Evolutionary conservation across 768 basidiomycete genomes (phyloP).

Genomic region (Boletus barrowsii): DNA sequence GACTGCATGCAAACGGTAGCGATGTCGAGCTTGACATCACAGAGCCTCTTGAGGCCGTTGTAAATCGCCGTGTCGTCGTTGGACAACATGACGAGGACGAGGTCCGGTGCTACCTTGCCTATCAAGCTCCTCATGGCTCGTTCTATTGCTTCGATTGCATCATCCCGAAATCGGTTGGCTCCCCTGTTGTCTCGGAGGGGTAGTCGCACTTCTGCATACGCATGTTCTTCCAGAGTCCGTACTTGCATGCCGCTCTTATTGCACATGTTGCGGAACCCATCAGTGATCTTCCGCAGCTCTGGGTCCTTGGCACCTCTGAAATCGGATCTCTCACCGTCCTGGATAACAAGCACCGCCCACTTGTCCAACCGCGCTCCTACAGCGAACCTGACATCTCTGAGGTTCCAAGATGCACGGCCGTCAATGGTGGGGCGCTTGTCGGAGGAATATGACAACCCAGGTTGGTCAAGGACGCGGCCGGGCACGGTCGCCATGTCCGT

Average conservation of each 20-base stretch:
- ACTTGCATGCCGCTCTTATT: constrained; percentile 60
- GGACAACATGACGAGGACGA: constrained; percentile 46
- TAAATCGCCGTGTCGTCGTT: constrained; percentile 47
- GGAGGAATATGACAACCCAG: constrained; percentile 40
- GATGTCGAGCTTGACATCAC: constrained; percentile 46
- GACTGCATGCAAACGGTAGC: constrained; percentile 72
- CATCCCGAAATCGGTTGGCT: constrained; percentile 48
- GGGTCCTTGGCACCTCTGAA: constrained; percentile 52
- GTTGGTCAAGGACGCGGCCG: constrained; percentile 47
- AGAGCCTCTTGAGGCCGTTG: constrained; percentile 48
- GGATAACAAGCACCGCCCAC: constrained; percentile 69
- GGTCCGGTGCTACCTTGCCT: constrained; percentile 1
- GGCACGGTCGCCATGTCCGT: constrained; percentile 52
- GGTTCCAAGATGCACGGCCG: constrained; percentile 49
- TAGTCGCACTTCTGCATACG: constrained; percentile 38
- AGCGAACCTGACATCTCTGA: constrained; percentile 54
- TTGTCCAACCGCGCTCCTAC: constrained; percentile 51
- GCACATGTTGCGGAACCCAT: constrained; percentile 62
- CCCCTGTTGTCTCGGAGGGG: constrained; percentile 38
- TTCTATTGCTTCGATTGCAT: constrained; percentile 39
- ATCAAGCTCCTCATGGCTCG: background rate
- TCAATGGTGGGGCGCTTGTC: constrained; percentile 30
- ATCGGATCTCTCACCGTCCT: constrained; percentile 52
- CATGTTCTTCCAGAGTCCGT: constrained; percentile 14
- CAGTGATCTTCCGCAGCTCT: constrained; percentile 39